phyloP scores from a whole-genome alignment of 371 early-diverging fungal species.

The Saksenaea oblongispora region DNA sequence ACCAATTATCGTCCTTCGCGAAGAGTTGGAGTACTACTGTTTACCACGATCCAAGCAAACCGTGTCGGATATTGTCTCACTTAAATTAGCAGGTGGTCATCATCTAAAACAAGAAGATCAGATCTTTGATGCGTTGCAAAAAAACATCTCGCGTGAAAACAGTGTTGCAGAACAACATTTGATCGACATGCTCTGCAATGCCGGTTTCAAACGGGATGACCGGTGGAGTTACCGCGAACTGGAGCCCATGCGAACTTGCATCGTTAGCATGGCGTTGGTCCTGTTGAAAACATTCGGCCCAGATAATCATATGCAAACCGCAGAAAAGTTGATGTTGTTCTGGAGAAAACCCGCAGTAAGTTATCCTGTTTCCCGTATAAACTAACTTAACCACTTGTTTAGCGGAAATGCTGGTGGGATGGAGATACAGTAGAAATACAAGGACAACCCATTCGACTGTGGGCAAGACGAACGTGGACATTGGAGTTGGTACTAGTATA shows the following conservation, averaged over 20 bases:
- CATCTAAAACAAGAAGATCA: slow-evolving; percentile 64
- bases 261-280: slow-evolving; percentile 73
- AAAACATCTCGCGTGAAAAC: slow-evolving; percentile 71
- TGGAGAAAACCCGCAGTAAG: slow-evolving; percentile 86
- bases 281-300: slow-evolving; percentile 75
- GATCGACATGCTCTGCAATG: slow-evolving; percentile 86
- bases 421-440: slow-evolving; percentile 68
- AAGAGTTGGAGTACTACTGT: slow-evolving; percentile 66
- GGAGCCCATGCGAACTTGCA: slow-evolving; percentile 68
- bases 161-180: slow-evolving; percentile 82
- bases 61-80: slow-evolving; percentile 31
- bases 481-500: slow-evolving; percentile 78
- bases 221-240: slow-evolving; percentile 79
- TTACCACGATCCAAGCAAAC: slow-evolving; percentile 35
- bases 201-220: slow-evolving; percentile 75
- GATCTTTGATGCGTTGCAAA: slow-evolving; percentile 78
- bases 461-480: slow-evolving; percentile 87
- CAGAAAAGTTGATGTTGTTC: slow-evolving; percentile 79
- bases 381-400: slow-evolving; percentile 12
- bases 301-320: slow-evolving; percentile 74
- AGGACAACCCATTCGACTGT: slow-evolving; percentile 66
- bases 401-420: slow-evolving; percentile 90
- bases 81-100: slow-evolving; percentile 67
- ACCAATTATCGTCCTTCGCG: slow-evolving; percentile 68
- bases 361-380: neutral